Base-by-base conservation (phyloP, 257 asterid species). In the Jacaranda copaia region DNA sequence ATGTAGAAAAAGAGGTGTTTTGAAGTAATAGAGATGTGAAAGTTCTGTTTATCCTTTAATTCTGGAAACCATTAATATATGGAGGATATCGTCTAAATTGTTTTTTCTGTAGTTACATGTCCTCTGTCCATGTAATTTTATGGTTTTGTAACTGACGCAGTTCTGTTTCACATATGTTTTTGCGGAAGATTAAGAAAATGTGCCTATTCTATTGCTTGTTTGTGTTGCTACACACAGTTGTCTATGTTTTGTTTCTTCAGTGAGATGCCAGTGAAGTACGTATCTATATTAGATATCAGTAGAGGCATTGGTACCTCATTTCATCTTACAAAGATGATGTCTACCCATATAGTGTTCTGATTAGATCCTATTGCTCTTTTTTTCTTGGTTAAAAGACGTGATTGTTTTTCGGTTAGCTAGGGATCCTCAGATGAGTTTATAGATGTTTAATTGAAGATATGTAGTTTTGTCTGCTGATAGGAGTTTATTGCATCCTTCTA, bases 1-100 rank as follows among this genome's bases (percentile, higher is more conserved):
- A 62, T 82, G 80, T 25, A 76, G 85, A 76, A 85, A 88, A 84
- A 82, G 79, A 78, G 87, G 88, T 67, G 62, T 72, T 38, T 52
- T 81, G 81, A 85, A 84, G 87, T 86, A 78, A 76, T 66, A 52
- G 57, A 67, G 62, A 35, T 45, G 65, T 79, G 48, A 56, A 56
- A 65, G 77, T 62, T 66, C 38, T 79, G 63, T 42, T 67, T 66
- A 42, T 76, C 70, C 19, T 66, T 69, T 78, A 72, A 81, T 71
- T 70, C 32, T 40, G 65, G 71, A 81, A 84, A 68, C 36, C 80
- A 60, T 68, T 53, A 69, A 52, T 81, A 25, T 62, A 42, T 80
- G 76, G 83, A 75, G 82, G 85, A 76, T 84, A 39, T 71, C 81
- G 62, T 74, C 81, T 79, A 63, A 36, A 2, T 69, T 70, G 61